These are phyloP conservation scores for Sugiyamaella novakii DNA, from an alignment of 1,139 yeast species.

Conservation along the genomic window DNA sequence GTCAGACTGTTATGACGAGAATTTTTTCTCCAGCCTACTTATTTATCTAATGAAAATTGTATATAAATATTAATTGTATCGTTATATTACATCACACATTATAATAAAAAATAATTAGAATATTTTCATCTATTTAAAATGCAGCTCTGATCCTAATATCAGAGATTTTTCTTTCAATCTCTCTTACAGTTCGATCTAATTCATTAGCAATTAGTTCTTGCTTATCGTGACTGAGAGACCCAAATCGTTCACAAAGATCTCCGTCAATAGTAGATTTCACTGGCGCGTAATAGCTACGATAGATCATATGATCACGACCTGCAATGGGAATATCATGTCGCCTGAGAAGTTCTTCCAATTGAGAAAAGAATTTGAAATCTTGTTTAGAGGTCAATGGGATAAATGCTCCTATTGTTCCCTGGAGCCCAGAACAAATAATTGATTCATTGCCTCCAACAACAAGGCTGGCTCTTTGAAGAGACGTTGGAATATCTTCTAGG, in stretches of 20 bases:
- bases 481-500: slow-evolving; percentile 70
- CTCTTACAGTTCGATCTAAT: slow-evolving; percentile 59
- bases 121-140: background rate
- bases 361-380: slow-evolving; percentile 63
- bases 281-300: slow-evolving; percentile 79
- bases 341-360: slow-evolving; percentile 56
- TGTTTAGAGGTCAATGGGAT: slow-evolving; percentile 64
- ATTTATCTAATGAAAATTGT: too few relatives aligned
- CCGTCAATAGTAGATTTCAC: slow-evolving; percentile 81
- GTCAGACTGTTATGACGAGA: too few relatives aligned
- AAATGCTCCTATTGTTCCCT: slow-evolving; percentile 77
- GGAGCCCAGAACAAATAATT: slow-evolving; percentile 71
- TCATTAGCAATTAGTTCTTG: slow-evolving; percentile 55
- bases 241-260: slow-evolving; percentile 69
- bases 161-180: slow-evolving; percentile 60
- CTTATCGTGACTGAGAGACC: slow-evolving; percentile 43
- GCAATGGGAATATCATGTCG: slow-evolving; percentile 49
- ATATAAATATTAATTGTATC: too few relatives aligned
- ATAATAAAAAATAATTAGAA: slow-evolving; percentile 9
- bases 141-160: slow-evolving; percentile 49
- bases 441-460: slow-evolving; percentile 65
- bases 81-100: slow-evolving; percentile 9
- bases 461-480: slow-evolving; percentile 57
- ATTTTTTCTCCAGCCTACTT: too few relatives aligned
- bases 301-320: slow-evolving; percentile 69